Percentiles rank a stretch among this genome's conserved stretches.
phyloP scores from a whole-genome alignment of 1,284 basidiomycete genomes.

The Phellopilus nigrolimitatus region DNA sequence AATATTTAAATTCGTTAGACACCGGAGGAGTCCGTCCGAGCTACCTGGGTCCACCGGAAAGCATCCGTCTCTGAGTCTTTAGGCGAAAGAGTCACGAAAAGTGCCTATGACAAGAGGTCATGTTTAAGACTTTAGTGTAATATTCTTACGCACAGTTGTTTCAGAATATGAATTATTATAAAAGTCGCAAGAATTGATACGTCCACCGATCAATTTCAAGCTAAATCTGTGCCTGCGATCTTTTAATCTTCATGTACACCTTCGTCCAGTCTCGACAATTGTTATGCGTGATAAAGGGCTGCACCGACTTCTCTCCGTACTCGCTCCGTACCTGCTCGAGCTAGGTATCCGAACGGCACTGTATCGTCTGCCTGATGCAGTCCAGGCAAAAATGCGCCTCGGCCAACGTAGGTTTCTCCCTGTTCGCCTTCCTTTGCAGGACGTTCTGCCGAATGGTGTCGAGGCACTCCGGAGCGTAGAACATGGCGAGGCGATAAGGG shows the following conservation, averaged over 20 bases:
- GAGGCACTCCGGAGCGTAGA: constrained; percentile 18
- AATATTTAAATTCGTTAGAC: too few relatives aligned
- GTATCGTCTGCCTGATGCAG: constrained; percentile 17
- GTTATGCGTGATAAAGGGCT: constrained; percentile 19
- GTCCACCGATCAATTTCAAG: neutral
- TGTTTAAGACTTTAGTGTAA: too few relatives aligned
- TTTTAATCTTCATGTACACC: constrained; percentile 17
- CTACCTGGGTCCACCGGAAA: too few relatives aligned
- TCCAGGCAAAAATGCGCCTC: constrained; percentile 17
- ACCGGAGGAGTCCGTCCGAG: too few relatives aligned
- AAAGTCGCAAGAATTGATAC: too few relatives aligned
- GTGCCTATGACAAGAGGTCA: too few relatives aligned
- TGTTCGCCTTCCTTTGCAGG: constrained; percentile 12
- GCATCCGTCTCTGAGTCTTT: too few relatives aligned
- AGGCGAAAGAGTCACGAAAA: too few relatives aligned
- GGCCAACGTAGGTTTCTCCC: constrained; percentile 4
- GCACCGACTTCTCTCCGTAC: constrained; percentile 19
- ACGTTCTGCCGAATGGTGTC: constrained; percentile 13
- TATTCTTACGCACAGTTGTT: too few relatives aligned
- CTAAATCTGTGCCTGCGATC: neutral
- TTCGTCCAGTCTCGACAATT: constrained; percentile 19
- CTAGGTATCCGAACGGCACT: constrained; percentile 18
- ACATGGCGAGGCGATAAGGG: constrained; percentile 16
- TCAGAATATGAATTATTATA: too few relatives aligned
- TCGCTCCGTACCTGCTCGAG: constrained; percentile 20